Base-by-base conservation (phyloP, 345 rosid species). In the Brassica cretica region DNA sequence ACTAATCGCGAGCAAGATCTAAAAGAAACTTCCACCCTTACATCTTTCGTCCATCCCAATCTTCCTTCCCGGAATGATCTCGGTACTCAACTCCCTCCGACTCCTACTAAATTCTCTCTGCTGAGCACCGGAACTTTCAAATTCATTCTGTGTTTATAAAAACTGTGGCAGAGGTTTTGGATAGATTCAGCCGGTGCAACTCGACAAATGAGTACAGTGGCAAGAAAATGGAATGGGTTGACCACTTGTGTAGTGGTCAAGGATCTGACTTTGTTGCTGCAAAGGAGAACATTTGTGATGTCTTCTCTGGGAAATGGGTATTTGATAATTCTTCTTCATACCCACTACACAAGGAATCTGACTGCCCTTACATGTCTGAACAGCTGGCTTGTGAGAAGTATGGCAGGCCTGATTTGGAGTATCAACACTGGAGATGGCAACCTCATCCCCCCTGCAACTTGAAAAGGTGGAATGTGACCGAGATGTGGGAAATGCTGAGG, bases 401-500 rank as follows among this genome's bases (percentile, higher is more conserved):
- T 82, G 99, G 99, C 15, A 86, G 99, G 88, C 27, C 87, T 61
- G 97, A 95, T 86, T 78, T 95, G 83, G 75, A 78, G 3, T 90
- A 88, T 74, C 98, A 87, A 77, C 61, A 88, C 33, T 90, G 99
- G 99, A 91, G 98, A 84, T 95, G 99, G 98, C 99, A 93, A 71
- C 99, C 98, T 69, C 90, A 89, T 74, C 24, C 78, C 77, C 24
- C 78, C 80, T 95, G 99, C 89, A 87, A 89, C 82, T 76, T 95
- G 82, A 91, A 91, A 75, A 95, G 99, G 81, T 95, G 99, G 99
- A 91, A 87, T 80, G 92, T 81, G 29, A 84, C 60, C 6, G 92
- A 93, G 74, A 89, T 91, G 86, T 91, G 99, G 99, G 99, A 93
- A 84, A 95, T 93, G 86, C 80, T 95, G 82, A 95, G 97, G 60